Conservation (phyloP, 331 rosid species). For the Acacia pycnantha region DNA sequence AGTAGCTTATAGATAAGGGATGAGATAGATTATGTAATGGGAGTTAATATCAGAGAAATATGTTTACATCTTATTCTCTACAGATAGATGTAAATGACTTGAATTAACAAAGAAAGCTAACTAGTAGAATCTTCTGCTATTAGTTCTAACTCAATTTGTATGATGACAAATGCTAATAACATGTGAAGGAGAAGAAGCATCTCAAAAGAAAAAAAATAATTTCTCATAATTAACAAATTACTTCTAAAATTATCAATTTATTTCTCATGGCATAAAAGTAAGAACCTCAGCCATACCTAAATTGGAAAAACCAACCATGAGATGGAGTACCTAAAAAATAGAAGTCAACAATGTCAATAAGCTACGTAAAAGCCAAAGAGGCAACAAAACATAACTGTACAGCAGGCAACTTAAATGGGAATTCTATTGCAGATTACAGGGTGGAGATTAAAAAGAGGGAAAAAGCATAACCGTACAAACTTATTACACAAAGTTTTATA, state of each 20-base stretch:
- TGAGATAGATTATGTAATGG: neutral
- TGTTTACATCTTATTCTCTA: neutral
- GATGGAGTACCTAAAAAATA: conserved; percentile 65
- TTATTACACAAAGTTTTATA: neutral
- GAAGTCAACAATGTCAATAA: conserved; percentile 18
- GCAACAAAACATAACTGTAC: neutral
- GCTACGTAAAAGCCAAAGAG: neutral
- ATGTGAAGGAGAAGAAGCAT: neutral
- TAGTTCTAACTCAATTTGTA: neutral
- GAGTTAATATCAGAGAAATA: neutral
- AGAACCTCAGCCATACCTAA: conserved; percentile 46
- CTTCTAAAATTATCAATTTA: conserved; percentile 9
- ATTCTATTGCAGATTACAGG: neutral
- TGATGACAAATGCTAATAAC: neutral
- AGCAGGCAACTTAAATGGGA: neutral
- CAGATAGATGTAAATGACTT: neutral
- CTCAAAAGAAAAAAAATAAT: neutral
- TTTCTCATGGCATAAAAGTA: conserved; percentile 15
- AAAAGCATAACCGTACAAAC: neutral
- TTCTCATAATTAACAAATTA: neutral
- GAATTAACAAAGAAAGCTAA: neutral
- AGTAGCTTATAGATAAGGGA: neutral
- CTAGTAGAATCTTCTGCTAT: neutral
- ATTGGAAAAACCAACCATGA: conserved; percentile 66
- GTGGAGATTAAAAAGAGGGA: neutral